Evolutionary conservation across 306 rosid species (phyloP), one percentile per base, ranked within the genome.

Genomic region (Prunus padus): DNA sequence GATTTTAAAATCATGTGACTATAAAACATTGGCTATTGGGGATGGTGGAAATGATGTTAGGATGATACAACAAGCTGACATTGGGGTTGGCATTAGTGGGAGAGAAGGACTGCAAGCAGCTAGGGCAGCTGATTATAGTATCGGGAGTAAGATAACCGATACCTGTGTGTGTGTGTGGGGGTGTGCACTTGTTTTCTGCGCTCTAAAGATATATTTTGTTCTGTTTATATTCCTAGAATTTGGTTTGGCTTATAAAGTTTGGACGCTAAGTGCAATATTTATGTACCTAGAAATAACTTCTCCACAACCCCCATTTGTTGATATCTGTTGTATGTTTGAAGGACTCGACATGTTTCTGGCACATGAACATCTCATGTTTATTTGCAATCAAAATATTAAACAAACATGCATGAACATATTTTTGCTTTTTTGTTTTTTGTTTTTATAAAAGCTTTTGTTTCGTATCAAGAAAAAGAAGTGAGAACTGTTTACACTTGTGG

Each of bases 41-140:
- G 99, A 96, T 84, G 99, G 97, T 67, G 99, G 99, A 69, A 96
- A 96, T 79, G 99, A 96, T 76, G 99, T 96, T 79, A 92, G 99
- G 88, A 92, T 96, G 99, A 96, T 96, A 81, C 99, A 96, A 73
- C 93, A 92, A 84, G 99, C 99, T 65, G 96, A 95, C 75, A 95
- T 95, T 73, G 97, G 99, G 68, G 97, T 96, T 76, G 99, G 99
- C 77, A 96, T 96, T 71, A 96, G 99, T 80, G 99, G 99, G 65
- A 84, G 99, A 83, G 99, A 96, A 87, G 99, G 99, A 81, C 85
- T 92, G 82, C 99, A 96, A 85, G 99, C 99, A 65, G 99, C 99
- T n/a, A 92, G 99, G 84, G 98, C 99, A 2, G 98, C 99, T 67
- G 99, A 96, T 88, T 96, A 96, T 82, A 92, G 98, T 60, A 84